Conservation (phyloP, 2,329 filamentous ascomycete species). For the Pestalotiopsis sp. region DNA sequence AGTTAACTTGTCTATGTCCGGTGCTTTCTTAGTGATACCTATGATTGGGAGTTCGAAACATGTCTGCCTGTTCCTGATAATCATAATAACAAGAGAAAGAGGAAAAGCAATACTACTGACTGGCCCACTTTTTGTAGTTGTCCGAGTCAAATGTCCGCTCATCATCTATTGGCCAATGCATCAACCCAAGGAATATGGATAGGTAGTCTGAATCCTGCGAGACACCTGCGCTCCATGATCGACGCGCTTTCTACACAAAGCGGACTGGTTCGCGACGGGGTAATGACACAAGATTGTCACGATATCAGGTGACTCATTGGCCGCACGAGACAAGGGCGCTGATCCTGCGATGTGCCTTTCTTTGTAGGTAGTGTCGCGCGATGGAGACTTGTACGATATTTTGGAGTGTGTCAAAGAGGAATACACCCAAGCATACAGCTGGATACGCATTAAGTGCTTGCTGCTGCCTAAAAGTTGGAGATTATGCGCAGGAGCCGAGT, state of each 20-base stretch:
- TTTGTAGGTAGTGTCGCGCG: not conserved
- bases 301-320: constrained; percentile 13
- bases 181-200: not conserved
- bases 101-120: not conserved
- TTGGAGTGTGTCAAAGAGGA: not conserved
- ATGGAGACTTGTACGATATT: not conserved
- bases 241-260: not conserved
- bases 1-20: not conserved
- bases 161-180: not conserved
- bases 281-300: not conserved
- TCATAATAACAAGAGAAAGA: not conserved
- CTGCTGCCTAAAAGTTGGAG: not conserved
- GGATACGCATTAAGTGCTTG: not conserved
- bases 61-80: not conserved
- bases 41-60: not conserved
- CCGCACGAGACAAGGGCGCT: not conserved
- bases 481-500: not conserved
- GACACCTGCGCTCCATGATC: not conserved
- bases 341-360: not conserved
- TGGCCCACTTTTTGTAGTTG: not conserved
- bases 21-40: no score
- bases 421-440: not conserved
- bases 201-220: not conserved
- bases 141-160: not conserved
- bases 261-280: not conserved